Conservation (phyloP, 305 asterid genomes). For the Solanum hybrid region DNA sequence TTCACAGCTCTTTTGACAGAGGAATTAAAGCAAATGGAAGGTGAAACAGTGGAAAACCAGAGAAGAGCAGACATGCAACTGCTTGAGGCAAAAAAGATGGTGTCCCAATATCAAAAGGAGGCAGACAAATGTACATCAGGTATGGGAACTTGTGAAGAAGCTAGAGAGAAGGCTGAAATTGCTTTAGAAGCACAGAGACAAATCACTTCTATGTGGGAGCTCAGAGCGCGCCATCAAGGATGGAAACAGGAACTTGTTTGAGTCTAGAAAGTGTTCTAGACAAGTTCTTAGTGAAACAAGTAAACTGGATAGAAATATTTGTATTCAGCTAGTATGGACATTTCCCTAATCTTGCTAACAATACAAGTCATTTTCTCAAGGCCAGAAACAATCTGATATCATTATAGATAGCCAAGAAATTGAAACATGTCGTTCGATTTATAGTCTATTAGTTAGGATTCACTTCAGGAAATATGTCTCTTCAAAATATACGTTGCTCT, state of each 20-base stretch:
- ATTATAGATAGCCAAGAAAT: neutral
- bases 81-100: constrained; percentile 5
- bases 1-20: constrained; percentile 2
- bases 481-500: neutral
- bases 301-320: neutral
- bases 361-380: neutral
- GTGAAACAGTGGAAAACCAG: neutral
- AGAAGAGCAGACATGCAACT: constrained; percentile 4
- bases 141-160: constrained; percentile 18
- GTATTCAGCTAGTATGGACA: neutral
- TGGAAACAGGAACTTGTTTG: constrained; percentile 1
- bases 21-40: constrained; percentile 8
- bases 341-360: neutral
- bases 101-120: constrained; percentile 12
- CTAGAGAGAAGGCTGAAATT: constrained; percentile 11
- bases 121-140: constrained; percentile 15
- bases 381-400: neutral
- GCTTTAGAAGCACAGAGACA: constrained; percentile 1
- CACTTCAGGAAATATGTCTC: neutral
- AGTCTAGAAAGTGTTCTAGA: neutral
- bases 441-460: neutral
- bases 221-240: constrained; percentile 9
- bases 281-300: neutral
- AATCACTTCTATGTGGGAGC: constrained; percentile 9
- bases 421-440: neutral